A percentile compares a stretch with the other conserved stretches of the same genome.
Evolutionary conservation across 2,329 filamentous ascomycete species (phyloP).

Genomic region (Fusarium veterinarium): DNA sequence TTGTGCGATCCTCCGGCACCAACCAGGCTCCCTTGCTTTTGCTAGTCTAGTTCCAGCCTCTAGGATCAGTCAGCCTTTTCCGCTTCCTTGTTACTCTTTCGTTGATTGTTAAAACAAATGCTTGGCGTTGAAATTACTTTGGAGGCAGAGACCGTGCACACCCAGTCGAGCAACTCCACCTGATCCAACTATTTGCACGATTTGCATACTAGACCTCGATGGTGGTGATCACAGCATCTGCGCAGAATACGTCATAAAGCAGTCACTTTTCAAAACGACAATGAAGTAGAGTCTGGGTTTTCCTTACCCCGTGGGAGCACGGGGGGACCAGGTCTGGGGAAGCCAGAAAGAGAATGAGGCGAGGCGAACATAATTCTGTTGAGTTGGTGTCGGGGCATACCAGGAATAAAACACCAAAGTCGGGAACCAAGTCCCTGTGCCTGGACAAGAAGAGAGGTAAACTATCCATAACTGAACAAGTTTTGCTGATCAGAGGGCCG

Average conservation of each 20-base stretch:
- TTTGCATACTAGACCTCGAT: conserved; percentile 39
- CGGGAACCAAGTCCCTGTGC: conserved; percentile 28
- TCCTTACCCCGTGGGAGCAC: conserved; percentile 1
- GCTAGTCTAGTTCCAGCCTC: background rate
- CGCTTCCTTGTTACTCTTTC: background rate
- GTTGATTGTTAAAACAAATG: conserved; percentile 5
- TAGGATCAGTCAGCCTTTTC: background rate
- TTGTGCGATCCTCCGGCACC: conserved; percentile 26
- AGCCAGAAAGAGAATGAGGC: background rate
- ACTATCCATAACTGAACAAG: conserved; percentile 36
- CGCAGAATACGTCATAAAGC: conserved; percentile 37
- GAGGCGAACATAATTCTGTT: background rate
- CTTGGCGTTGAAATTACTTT: conserved; percentile 21
- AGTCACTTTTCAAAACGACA: conserved; percentile 5
- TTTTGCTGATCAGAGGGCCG: conserved; percentile 35
- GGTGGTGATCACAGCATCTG: conserved; percentile 10
- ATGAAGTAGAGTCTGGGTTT: background rate
- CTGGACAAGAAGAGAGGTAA: conserved; percentile 29
- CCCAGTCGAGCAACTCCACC: conserved; percentile 18
- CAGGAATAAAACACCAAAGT: conserved; percentile 2
- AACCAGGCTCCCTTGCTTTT: conserved; percentile 12
- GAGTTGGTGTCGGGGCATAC: background rate
- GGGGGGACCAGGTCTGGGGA: conserved; percentile 4
- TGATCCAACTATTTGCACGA: conserved; percentile 27
- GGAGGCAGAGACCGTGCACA: conserved; percentile 30